Base-by-base conservation (phyloP, 345 rosid species). In the Rhodamnia rubescens region DNA sequence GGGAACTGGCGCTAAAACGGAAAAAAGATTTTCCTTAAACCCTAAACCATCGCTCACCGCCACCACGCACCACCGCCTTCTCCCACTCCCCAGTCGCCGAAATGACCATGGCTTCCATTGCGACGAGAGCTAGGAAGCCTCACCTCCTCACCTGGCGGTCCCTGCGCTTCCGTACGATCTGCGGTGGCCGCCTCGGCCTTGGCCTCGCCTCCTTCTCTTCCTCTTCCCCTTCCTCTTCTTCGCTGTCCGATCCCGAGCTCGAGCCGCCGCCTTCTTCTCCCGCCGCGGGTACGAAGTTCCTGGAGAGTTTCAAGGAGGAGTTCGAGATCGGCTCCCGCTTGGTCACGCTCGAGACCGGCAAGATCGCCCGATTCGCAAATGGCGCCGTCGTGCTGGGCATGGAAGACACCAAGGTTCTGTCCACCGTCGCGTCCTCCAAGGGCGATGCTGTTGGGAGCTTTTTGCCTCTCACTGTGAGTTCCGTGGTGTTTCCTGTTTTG, bases 301-400 rank as follows among this genome's bases (percentile, higher is more conserved):
- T 95, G n/a, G 98, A 95, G 84, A 74, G 93, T 2, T 95, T 94
- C 81, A 92, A 83, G 49, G 99, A 95, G 82, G 98, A 97, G 84
- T 95, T 95, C 90, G 99, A 97, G 87, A 89, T 95, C 9, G 98
- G 98, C 29, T 93, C 94, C n/a, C 91, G 89, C 32, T 83, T 94
- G 50, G 80, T 95, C 87, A 89, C 98, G 3, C 90, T 97, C n/a
- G 99, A 97, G 88, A 97, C 98, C 2, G 99, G 99, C 0, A 92
- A 94, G 86, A 90, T 95, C 40, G 99, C 98, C 52, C 94, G 98
- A 6, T 95, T 97, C 85, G 97, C 98, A 11, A 97, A 97, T 54
- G 99, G 98, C 11, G 89, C 98, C 18, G 98, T 95, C 12, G 96
- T 95, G 64, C 91, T 95, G 84, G 96, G 96, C 82, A 90, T 91